Base-by-base conservation (phyloP, 176 grass and related monocot genomes). In the Aegilops bicornis region DNA sequence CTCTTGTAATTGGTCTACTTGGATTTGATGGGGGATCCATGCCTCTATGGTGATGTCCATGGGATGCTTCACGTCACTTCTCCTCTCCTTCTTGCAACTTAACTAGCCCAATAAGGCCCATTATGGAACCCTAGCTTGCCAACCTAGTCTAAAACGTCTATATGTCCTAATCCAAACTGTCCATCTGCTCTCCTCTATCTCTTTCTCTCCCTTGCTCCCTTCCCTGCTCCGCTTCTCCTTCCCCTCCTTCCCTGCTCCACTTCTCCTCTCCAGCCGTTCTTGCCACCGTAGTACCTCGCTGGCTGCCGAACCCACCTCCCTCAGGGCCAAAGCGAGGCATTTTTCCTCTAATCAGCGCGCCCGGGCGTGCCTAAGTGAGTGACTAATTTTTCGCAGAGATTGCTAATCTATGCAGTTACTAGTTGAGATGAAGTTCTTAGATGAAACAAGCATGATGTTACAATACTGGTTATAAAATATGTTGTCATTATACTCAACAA, bases 401-500 rank as follows among this genome's bases (percentile, higher is more conserved):
- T 58, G 54, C 54, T 75, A 30, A 76, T 8, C 73, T 19, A 30
- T 31, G 15, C 20, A 10, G 40, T 42, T 73, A 32, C 42, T 75
- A 40, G 8, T 63, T 75, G 24, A 79, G 35, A 61, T 29, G 31
- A 54, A 65, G 19, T 50, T 75, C 17, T 33, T 33, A 47, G 23
- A 61, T 27, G 37, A 40, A 8, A 30, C 23, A 84, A 17, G 8
- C 30, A 64, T 12, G 35, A 82, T 54, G 19, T 39, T 24, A 63
- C 13, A 35, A 36, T n/a, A 13, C 16, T 85, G 40, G 3, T 52
- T 77, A 56, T 25, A 33, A 50, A 48, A n/a, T 65, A 65, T 35
- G 20, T 86, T 64, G 16, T 56, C 8, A 59, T 86, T 79, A 69
- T 68, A 86, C 68, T 42, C 47, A 29, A 82, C 64, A 82, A 30